Percentiles rank a stretch among this genome's conserved stretches.
Evolutionary conservation across 108 stramenopile species (phyloP).

Genomic region (Nannochloropsis gaditana): DNA sequence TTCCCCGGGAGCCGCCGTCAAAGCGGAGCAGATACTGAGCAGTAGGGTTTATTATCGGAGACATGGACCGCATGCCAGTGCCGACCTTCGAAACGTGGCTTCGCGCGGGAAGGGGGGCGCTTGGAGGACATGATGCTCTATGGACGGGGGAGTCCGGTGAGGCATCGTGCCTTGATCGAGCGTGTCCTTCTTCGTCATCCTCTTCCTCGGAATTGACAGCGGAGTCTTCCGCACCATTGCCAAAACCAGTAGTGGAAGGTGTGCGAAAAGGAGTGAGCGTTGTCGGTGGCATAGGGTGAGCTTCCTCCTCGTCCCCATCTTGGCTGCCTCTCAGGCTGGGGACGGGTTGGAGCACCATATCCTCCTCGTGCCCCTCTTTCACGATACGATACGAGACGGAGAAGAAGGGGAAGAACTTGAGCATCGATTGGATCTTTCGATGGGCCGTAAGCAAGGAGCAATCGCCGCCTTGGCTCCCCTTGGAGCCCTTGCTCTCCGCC

Average conservation of each 20-base stretch:
- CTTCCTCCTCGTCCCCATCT: background rate
- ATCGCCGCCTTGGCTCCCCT: background rate
- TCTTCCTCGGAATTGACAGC: too few relatives aligned
- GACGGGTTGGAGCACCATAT: background rate
- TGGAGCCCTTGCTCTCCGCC: background rate
- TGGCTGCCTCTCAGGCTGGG: background rate
- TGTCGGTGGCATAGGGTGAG: too few relatives aligned
- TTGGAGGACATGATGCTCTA: too few relatives aligned
- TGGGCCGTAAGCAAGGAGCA: background rate
- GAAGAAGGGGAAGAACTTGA: background rate
- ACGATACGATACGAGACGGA: background rate
- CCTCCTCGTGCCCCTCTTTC: background rate
- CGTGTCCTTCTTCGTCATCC: too few relatives aligned
- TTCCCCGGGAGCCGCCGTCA: slow-evolving; percentile 46
- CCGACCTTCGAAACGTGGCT: too few relatives aligned
- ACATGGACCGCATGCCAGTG: too few relatives aligned
- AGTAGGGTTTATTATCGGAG: background rate
- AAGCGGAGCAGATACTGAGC: slow-evolving; percentile 37
- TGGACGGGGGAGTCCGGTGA: too few relatives aligned
- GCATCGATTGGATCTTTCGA: background rate
- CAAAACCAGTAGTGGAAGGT: too few relatives aligned
- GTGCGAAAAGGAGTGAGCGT: too few relatives aligned
- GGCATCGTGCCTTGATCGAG: too few relatives aligned
- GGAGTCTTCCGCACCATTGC: too few relatives aligned
- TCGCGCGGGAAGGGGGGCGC: too few relatives aligned